Evolutionary conservation across 2,329 filamentous ascomycete genomes (phyloP).

Genomic region (Cladosporium sp.): DNA sequence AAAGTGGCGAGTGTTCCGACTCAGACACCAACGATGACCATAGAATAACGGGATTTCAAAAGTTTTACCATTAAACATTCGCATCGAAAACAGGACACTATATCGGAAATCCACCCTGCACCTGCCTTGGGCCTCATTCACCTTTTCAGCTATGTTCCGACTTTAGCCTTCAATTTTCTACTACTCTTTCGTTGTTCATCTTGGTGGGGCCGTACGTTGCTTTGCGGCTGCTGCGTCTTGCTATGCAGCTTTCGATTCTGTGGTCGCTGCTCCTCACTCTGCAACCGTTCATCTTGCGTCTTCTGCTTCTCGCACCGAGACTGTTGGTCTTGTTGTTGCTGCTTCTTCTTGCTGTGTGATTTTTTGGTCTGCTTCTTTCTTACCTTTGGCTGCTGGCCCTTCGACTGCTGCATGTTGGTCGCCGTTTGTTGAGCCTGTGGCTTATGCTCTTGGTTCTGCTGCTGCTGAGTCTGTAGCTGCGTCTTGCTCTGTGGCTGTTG

Average conservation of each 20-base stretch:
- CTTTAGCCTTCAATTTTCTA: background rate
- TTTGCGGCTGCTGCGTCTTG: background rate
- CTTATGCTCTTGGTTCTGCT: background rate
- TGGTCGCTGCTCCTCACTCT: background rate
- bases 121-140: background rate
- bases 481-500: background rate
- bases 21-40: too few species aligned
- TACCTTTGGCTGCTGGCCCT: background rate
- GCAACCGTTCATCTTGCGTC: too few species aligned
- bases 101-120: background rate
- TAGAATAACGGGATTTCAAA: too few species aligned
- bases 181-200: background rate
- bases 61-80: too few species aligned
- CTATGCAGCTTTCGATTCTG: background rate
- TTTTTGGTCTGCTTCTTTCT: background rate
- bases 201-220: background rate
- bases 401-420: background rate
- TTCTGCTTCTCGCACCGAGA: background rate
- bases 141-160: background rate
- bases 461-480: background rate
- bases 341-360: background rate
- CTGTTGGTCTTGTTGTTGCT: background rate
- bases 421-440: background rate
- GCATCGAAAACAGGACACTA: background rate
- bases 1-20: too few species aligned